Conservation (phyloP, 352 stramenopile genomes). For the Phytopythium cucurbitacearum region DNA sequence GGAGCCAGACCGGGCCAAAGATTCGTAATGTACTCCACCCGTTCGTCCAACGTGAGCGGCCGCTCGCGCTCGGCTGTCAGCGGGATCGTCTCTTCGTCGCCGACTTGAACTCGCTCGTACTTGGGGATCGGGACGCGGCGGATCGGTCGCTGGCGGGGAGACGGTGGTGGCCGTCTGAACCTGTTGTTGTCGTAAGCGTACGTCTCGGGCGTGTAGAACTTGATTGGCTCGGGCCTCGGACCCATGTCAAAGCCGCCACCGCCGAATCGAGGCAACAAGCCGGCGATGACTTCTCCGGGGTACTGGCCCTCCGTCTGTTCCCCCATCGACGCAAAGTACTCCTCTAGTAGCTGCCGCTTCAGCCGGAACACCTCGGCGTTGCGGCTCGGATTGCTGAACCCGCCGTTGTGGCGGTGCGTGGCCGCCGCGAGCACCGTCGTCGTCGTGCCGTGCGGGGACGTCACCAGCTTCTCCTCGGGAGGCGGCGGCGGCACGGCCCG, state of each 20-base stretch:
- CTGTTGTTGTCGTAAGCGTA: constrained; percentile 1
- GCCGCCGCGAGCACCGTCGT: constrained; percentile 29
- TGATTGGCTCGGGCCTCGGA: too few relatives aligned
- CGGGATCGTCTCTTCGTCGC: constrained; percentile 32
- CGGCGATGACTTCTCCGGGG: not conserved
- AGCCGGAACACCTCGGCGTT: constrained; percentile 66
- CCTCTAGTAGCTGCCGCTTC: constrained; percentile 55
- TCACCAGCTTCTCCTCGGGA: constrained; percentile 51
- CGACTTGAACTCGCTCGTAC: constrained; percentile 41
- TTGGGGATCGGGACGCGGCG: constrained; percentile 27
- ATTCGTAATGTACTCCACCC: constrained; percentile 60
- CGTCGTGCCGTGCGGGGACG: constrained; percentile 46
- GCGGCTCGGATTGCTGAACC: constrained; percentile 70
- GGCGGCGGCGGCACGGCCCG: constrained; percentile 43
- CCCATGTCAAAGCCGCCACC: not conserved
- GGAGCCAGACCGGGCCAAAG: constrained; percentile 64
- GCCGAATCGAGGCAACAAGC: not conserved
- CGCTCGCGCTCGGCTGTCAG: constrained; percentile 37
- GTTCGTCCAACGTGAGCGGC: constrained; percentile 46
- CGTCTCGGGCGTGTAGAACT: too few relatives aligned
- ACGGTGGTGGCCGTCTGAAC: constrained; percentile 8
- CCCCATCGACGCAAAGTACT: constrained; percentile 41
- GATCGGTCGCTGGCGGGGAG: constrained; percentile 4
- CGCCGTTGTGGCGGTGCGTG: constrained; percentile 56
- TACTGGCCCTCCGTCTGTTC: not conserved